Conservation (phyloP, 1,284 basidiomycete genomes). For the Heterobasidion irregulare region DNA sequence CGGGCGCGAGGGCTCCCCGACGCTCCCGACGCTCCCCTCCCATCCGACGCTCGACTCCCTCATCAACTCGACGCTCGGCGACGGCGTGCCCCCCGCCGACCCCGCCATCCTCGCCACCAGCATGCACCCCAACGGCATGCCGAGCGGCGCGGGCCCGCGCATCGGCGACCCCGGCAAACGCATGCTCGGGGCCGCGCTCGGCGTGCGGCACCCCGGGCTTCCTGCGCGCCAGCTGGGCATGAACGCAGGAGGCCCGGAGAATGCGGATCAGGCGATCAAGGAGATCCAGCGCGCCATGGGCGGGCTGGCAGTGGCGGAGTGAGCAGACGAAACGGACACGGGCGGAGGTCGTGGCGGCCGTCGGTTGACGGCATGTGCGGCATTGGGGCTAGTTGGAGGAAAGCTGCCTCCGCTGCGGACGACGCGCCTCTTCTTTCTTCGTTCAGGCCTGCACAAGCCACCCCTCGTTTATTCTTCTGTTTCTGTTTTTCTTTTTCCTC, state of each 20-base stretch:
- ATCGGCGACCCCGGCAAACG: slow-evolving; percentile 80
- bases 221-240: slow-evolving; percentile 49
- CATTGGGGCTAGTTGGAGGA: background rate
- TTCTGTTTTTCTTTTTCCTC: background rate
- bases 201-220: slow-evolving; percentile 67
- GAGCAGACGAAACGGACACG: slow-evolving; percentile 16
- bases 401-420: background rate
- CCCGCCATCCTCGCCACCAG: slow-evolving; percentile 58
- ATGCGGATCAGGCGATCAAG: slow-evolving; percentile 56
- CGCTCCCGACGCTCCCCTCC: slow-evolving; percentile 68
- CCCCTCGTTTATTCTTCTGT: background rate
- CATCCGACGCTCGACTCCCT: slow-evolving; percentile 77
- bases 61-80: slow-evolving; percentile 62
- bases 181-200: slow-evolving; percentile 77
- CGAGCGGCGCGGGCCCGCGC: slow-evolving; percentile 28
- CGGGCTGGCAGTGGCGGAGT: slow-evolving; percentile 64
- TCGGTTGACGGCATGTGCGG: background rate
- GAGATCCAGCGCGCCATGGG: slow-evolving; percentile 75
- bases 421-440: background rate
- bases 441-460: background rate
- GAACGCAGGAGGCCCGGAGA: slow-evolving; percentile 17
- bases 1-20: slow-evolving; percentile 62
- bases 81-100: slow-evolving; percentile 46
- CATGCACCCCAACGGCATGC: slow-evolving; percentile 21
- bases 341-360: background rate